phyloP scores from a whole-genome alignment of 352 stramenopile species.

The Globisporangium camurandrum region DNA sequence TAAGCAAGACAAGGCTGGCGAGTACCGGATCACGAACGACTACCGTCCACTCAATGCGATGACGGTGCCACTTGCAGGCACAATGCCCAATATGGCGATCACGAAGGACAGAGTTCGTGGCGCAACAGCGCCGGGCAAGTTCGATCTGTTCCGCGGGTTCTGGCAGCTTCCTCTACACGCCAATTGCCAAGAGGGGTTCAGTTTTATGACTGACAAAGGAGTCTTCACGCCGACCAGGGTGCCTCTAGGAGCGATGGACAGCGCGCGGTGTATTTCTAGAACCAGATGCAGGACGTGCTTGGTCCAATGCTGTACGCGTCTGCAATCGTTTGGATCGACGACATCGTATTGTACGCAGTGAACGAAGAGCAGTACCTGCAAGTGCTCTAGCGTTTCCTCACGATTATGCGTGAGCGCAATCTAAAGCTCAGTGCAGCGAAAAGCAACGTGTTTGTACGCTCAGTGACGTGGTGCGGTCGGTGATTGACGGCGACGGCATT shows the following conservation, averaged over 20 bases:
- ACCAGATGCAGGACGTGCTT: constrained; percentile 11
- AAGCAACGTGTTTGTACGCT: constrained; percentile 7
- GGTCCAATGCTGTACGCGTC: constrained; percentile 10
- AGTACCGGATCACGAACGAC: constrained; percentile 18
- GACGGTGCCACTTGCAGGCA: constrained; percentile 6
- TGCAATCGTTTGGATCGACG: constrained; percentile 19
- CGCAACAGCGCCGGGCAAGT: background rate
- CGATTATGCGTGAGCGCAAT: background rate
- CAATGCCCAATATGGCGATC: background rate
- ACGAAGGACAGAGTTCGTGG: background rate
- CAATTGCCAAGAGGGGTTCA: constrained; percentile 11
- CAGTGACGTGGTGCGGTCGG: constrained; percentile 17
- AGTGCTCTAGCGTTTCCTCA: constrained; percentile 9
- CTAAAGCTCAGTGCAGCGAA: constrained; percentile 16
- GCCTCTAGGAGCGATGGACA: constrained; percentile 6
- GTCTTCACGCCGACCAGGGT: constrained; percentile 11
- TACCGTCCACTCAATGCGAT: constrained; percentile 13
- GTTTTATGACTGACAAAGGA: constrained; percentile 11
- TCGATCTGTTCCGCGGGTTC: constrained; percentile 20
- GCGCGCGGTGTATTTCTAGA: constrained; percentile 12
- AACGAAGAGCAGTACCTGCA: constrained; percentile 8
- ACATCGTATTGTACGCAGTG: constrained; percentile 14
- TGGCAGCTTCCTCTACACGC: constrained; percentile 13
- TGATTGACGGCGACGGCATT: constrained; percentile 15
- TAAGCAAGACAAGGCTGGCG: constrained; percentile 1